Base-by-base conservation (phyloP, 352 stramenopile genomes). In the Phytophthora fragariaefolia region DNA sequence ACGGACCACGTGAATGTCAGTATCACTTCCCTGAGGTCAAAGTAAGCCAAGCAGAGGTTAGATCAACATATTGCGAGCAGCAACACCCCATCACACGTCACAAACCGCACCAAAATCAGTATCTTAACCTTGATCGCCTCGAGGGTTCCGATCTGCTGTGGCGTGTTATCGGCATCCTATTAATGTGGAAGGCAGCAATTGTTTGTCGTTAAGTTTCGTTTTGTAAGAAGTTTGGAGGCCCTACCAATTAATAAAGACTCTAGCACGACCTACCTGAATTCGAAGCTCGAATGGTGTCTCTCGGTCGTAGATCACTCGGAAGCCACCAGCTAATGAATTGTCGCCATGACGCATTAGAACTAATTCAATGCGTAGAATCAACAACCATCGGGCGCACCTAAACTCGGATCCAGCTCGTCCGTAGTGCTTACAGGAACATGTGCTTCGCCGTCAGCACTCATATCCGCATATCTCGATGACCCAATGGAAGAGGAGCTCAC, bases 51-150 rank as follows among this genome's bases (percentile, higher is more conserved):
- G 22, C 28, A 34, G 28, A 34, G 28, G 7, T 34, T 34, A 34
- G 28, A 34, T 34, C 28, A 34, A 34, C 28, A 8, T 18, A 15
- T 13, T 58, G 13, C 20, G 30, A 10, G 6, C 17, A 23, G 13
- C 20, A 47, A 17, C 20, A 43, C 5, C n/a, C 34, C 34, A 43
- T 5, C 9, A 43, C 34, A 17, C 18, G 20, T 6, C 6, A n/a
- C 4, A 12, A 12, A n/a, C 64, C 72, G 49, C 71, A 96, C 86
- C 30, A 96, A 63, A 15, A 98, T 78, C 42, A 98, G 82, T 18
- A 98, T 96, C 69, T 98, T 98, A 27, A 98, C 86, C 69, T 98
- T 97, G 63, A 98, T 97, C 9, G 92, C 92, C 62, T 98, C 95
- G 5, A 98, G 80, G 6, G 95, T 98, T 20, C 93, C 93, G 6